Conservation (phyloP, 1,139 yeast species). For the Pneumocystis murina region DNA sequence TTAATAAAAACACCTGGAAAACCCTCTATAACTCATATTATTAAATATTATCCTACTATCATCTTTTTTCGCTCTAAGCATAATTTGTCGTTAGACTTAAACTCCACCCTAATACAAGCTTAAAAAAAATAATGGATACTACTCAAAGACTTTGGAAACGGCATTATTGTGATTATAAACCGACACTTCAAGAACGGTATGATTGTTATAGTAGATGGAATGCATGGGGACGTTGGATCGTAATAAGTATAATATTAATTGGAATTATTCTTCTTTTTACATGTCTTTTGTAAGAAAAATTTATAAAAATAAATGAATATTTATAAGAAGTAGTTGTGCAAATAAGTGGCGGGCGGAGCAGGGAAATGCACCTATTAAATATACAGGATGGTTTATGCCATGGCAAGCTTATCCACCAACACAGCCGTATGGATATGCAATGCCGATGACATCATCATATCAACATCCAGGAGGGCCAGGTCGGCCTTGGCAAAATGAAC, state of each 20-base stretch:
- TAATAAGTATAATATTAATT: neutral
- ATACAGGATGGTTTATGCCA: conserved; percentile 10
- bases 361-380: conserved; percentile 7
- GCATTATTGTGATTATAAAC: neutral
- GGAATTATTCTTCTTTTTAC: neutral
- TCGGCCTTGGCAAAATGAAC: neutral
- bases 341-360: conserved; percentile 2
- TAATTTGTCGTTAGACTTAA: neutral
- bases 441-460: neutral
- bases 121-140: neutral
- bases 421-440: neutral
- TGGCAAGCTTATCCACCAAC: conserved; percentile 6
- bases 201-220: neutral
- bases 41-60: too few species aligned
- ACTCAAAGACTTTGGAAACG: neutral
- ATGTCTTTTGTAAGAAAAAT: neutral
- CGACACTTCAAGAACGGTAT: neutral
- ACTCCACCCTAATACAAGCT: neutral
- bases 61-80: neutral
- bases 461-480: neutral
- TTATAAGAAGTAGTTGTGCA: neutral
- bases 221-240: neutral
- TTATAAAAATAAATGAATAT: neutral
- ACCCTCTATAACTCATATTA: too few species aligned
- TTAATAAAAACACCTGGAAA: too few species aligned